Base-by-base conservation (phyloP, 2,329 filamentous ascomycete species). In the Knoxdaviesia proteae region DNA sequence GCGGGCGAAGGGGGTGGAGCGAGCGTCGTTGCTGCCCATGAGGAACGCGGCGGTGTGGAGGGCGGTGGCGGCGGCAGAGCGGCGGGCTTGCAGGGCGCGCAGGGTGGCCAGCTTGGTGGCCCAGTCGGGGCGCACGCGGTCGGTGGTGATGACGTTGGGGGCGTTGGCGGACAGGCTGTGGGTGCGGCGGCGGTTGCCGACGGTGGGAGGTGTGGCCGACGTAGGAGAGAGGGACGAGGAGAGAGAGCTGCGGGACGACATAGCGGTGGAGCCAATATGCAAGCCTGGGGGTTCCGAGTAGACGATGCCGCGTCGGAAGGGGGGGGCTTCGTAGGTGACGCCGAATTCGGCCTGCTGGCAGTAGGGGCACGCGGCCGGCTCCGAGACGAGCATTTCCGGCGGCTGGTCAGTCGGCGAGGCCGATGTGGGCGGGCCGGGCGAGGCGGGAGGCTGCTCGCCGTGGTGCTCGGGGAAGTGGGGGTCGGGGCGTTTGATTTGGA, bases 311-410 rank as follows among this genome's bases (percentile, higher is more conserved):
- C 87, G 71, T 30, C 86, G 77, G 63, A 96, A 96, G 0, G 83
- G 77, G 3, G 90, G 90, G 8, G 86, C 71, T 5, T 88, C 77
- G 57, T 94, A 98, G 0, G 84, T 94, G n/a, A 98, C 81, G 39
- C 90, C 90, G 55, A 96, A 94, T 49, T 98, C 88, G 2, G 84
- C 77, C 50, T 90, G 84, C 41, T 90, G 84, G 58, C 90, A 98
- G 58, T 94, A 98, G 0, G 90, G 90, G 56, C 90, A 98, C 30
- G 79, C 75, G 1, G 90, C 84, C 3, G 90, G 83, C 54, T 96
- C 88, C 6, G 87, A 94, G 1, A 94, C 80, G 10, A 98, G 68
- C 56, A 80, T 71, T 42, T 76, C 74, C 0, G 69, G 64, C 2
- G 60, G 58, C 45, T 71, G 43, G 11, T 45, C 43, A 20, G 20